Evolutionary conservation across 208 protist species (phyloP).

Genomic region (Crithidia brevicula): DNA sequence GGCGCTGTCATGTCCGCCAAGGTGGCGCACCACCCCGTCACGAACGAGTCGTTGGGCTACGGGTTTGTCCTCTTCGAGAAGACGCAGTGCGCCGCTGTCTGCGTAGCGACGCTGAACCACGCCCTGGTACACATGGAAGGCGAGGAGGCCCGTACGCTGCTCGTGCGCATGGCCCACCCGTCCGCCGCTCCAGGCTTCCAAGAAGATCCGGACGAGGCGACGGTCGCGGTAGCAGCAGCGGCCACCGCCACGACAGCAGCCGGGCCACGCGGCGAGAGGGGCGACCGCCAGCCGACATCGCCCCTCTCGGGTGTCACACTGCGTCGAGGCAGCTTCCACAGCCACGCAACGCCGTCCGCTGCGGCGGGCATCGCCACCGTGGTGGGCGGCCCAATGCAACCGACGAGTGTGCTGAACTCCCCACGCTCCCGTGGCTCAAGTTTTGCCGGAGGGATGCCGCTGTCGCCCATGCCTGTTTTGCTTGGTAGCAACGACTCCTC

Average conservation of each 20-base stretch:
- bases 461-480: conserved; percentile 2
- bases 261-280: not conserved
- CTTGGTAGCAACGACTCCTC: not conserved
- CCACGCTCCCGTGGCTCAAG: not conserved
- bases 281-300: not conserved
- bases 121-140: conserved; percentile 10
- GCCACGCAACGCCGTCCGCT: not conserved
- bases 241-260: conserved; percentile 5
- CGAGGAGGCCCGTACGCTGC: conserved; percentile 24
- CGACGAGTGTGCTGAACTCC: conserved; percentile 1
- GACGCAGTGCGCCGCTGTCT: conserved; percentile 37
- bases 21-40: conserved; percentile 51
- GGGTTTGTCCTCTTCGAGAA: conserved; percentile 80
- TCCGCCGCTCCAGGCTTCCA: conserved; percentile 25
- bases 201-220: conserved; percentile 15
- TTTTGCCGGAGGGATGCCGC: not conserved
- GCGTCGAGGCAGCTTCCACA: not conserved
- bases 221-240: not conserved
- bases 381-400: not conserved
- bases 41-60: conserved; percentile 60
- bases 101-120: conserved; percentile 38
- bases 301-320: not conserved
- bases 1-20: conserved; percentile 64
- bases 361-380: not conserved
- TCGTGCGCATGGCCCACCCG: conserved; percentile 30